Percentiles rank a stretch among this genome's conserved stretches.
These are phyloP conservation scores for Xylaria arbuscula DNA, from an alignment of 2,329 filamentous ascomycete genomes.

Conservation along the genomic window DNA sequence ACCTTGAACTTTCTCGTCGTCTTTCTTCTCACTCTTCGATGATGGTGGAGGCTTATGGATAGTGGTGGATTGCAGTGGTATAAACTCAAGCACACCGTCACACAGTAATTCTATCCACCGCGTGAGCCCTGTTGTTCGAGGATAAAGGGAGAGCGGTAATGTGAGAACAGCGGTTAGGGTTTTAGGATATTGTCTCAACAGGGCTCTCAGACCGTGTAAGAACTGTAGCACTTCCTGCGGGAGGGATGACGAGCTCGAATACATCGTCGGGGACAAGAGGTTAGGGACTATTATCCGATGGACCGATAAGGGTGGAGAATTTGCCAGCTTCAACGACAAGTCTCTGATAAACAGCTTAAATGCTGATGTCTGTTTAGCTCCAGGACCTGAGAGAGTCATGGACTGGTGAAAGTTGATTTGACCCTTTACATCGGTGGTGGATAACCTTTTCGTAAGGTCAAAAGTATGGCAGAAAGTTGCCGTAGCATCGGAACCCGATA, in stretches of 20 bases:
- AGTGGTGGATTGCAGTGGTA: constrained; percentile 72
- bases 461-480: constrained; percentile 76
- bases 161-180: constrained; percentile 79
- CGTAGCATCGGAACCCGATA: constrained; percentile 38
- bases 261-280: constrained; percentile 86
- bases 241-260: constrained; percentile 74
- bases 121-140: constrained; percentile 78
- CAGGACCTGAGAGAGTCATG: constrained; percentile 41
- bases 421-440: constrained; percentile 60
- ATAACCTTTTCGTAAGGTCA: constrained; percentile 74
- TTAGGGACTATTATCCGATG: constrained; percentile 89
- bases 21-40: constrained; percentile 60
- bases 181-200: constrained; percentile 74
- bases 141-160: constrained; percentile 82
- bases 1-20: constrained; percentile 84
- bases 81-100: constrained; percentile 88
- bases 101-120: constrained; percentile 87
- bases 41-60: constrained; percentile 63
- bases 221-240: constrained; percentile 83
- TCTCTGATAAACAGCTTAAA: constrained; percentile 73
- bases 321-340: constrained; percentile 65
- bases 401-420: constrained; percentile 63
- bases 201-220: constrained; percentile 78
- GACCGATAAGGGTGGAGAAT: constrained; percentile 68
- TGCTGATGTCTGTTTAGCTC: constrained; percentile 56